A percentile compares a stretch with the other conserved stretches of the same genome.
Conservation (phyloP, 2,329 filamentous ascomycete species). For the Chrysoporthe cubensis region DNA sequence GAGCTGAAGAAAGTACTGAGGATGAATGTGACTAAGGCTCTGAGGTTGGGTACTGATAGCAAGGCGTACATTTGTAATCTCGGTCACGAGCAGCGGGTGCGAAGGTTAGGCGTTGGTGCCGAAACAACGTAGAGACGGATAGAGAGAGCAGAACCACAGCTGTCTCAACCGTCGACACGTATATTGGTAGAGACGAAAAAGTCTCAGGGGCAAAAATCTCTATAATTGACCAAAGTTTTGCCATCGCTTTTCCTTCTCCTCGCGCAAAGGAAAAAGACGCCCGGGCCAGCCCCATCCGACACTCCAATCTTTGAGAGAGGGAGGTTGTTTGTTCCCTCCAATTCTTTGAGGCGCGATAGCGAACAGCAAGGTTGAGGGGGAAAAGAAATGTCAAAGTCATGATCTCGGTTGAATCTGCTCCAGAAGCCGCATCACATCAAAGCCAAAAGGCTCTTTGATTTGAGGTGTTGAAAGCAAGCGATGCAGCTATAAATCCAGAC, state of each 20-base stretch:
- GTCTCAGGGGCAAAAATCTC: not conserved
- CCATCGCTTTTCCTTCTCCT: not conserved
- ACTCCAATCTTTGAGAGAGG: not conserved
- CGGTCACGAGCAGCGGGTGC: not conserved
- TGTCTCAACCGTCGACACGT: not conserved
- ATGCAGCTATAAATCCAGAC: slow-evolving; percentile 27
- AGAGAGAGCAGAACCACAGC: too few relatives aligned
- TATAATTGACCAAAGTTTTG: not conserved
- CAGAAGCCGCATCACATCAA: slow-evolving; percentile 19
- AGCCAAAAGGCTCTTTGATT: slow-evolving; percentile 27
- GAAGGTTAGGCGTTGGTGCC: not conserved
- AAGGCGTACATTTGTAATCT: not conserved
- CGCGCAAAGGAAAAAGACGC: not conserved
- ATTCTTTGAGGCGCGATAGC: slow-evolving; percentile 8
- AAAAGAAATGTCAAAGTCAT: slow-evolving; percentile 6
- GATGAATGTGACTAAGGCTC: not conserved
- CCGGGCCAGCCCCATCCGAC: not conserved
- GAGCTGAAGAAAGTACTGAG: not conserved
- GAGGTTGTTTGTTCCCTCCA: not conserved
- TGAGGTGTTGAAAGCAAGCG: slow-evolving; percentile 25
- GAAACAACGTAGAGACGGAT: not conserved
- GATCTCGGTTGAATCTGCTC: slow-evolving; percentile 7
- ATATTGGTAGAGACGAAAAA: not conserved
- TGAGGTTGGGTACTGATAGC: not conserved
- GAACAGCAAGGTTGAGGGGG: not conserved